Percentiles rank a stretch among this genome's conserved stretches.
phyloP scores from a whole-genome alignment of 495 filamentous ascomycete species.

The Penicillium macrosclerotiorum region DNA sequence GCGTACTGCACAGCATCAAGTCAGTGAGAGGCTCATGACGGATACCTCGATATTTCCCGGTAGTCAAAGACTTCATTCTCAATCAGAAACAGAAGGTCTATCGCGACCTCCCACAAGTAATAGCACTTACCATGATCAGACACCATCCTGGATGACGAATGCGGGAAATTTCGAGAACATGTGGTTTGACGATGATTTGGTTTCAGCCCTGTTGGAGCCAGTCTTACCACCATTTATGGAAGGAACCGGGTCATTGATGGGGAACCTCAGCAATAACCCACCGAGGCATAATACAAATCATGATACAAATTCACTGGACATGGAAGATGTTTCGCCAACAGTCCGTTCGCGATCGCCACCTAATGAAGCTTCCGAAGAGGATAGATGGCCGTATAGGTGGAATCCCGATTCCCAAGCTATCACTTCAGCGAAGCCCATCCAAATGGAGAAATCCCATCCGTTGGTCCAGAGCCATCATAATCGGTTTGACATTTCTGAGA shows the following conservation, averaged over 20 bases:
- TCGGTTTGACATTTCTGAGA: conserved; percentile 2
- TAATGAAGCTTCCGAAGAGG: conserved; percentile 11
- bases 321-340: neutral
- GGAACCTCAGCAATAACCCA: neutral
- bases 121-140: neutral
- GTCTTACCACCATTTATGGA: conserved; percentile 2
- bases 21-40: too few species aligned
- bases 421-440: conserved; percentile 6
- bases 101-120: neutral
- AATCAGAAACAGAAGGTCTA: too few species aligned
- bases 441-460: conserved; percentile 1
- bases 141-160: conserved; percentile 1
- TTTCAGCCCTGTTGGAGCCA: conserved; percentile 4
- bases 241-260: too few species aligned
- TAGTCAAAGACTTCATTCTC: too few species aligned
- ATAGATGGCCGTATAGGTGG: conserved; percentile 10
- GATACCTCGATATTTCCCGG: too few species aligned
- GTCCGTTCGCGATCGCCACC: neutral
- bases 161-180: conserved; percentile 5
- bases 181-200: conserved; percentile 8
- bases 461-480: neutral
- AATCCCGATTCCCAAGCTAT: conserved; percentile 7
- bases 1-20: too few species aligned
- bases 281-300: neutral
- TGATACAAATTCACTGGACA: too few species aligned